These are phyloP conservation scores for Aspergillus campestris DNA, from an alignment of 495 filamentous ascomycete genomes.

Conservation along the genomic window DNA sequence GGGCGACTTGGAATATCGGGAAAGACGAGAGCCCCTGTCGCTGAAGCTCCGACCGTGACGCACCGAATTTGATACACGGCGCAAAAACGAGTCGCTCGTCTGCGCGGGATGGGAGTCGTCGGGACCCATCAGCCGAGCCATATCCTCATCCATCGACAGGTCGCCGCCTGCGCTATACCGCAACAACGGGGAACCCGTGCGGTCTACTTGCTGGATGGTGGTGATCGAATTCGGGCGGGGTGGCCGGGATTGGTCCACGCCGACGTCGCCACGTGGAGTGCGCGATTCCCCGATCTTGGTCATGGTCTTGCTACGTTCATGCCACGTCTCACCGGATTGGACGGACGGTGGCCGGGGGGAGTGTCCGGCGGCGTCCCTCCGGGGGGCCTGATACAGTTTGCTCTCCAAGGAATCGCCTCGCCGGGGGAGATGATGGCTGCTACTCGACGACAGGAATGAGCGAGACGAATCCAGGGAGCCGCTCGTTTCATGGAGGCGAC, in stretches of 20 bases:
- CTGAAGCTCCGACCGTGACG: constrained; percentile 91
- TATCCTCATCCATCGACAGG: constrained; percentile 85
- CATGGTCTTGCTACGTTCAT: constrained; percentile 8
- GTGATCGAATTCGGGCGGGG: constrained; percentile 47
- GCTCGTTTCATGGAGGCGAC: constrained; percentile 29
- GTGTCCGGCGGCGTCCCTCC: constrained; percentile 24
- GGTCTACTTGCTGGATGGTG: constrained; percentile 34
- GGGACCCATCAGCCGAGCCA: constrained; percentile 68
- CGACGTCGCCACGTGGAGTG: constrained; percentile 50
- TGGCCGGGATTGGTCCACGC: constrained; percentile 16
- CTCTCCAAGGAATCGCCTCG: constrained; percentile 51
- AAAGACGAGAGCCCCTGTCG: constrained; percentile 47
- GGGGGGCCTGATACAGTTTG: constrained; percentile 22
- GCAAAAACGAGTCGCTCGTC: constrained; percentile 58
- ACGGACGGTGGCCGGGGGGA: constrained; percentile 17
- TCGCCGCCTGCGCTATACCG: constrained; percentile 67
- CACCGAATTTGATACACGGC: constrained; percentile 83
- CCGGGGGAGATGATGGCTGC: constrained; percentile 36
- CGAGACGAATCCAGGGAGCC: constrained; percentile 27
- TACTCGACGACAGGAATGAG: constrained; percentile 19
- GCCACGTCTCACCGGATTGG: constrained; percentile 12
- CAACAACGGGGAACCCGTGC: constrained; percentile 55
- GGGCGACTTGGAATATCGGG: constrained; percentile 53
- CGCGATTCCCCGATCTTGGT: constrained; percentile 29
- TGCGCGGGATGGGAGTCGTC: constrained; percentile 48